Base-by-base conservation (phyloP, 169 alveolate genomes). In the Plasmodium chabaudi region DNA sequence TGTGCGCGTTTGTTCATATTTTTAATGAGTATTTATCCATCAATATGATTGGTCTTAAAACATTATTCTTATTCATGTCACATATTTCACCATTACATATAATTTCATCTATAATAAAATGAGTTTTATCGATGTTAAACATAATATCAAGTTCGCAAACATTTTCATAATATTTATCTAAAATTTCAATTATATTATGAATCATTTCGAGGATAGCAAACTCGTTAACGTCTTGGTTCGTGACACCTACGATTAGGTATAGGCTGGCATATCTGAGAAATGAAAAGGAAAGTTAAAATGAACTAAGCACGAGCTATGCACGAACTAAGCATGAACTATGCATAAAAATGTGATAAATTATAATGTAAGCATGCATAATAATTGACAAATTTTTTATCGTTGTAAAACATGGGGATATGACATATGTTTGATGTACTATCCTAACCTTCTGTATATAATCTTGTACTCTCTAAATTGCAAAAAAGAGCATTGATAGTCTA, bases 81-180 rank as follows among this genome's bases (percentile, higher is more conserved):
- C 96, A 88, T 27, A 98, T 96, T 72, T 96, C 90, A 2, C 99
- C 99, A 93, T 95, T 96, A 97, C 95, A 96, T 5, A 98, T 94
- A 98, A 99, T 97, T 92, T 99, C 99, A 87, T 98, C 99, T 17
- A 99, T 93, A 49, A 99, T 97, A 93, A 98, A 97, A 91, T 99
- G 99, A 19, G 99, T 99, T 95, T 98, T 99, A 91, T 99, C 99
- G 60, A 98, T 93, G 73, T 98, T 98, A 92, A 97, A 98, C 99
- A 98, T 96, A 90, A 98, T 96, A 88, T 98, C 99, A 15, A 98
- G 95, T 88, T 95, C 97, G 84, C 96, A 94, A 13, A 95, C 99
- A 82, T 97, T 98, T 92, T 98, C 99, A 77, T 98, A 98, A 93
- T 98, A 98, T 72, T 96, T 97, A 89, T 99, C 99, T 70, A 98